Evolutionary conservation across 2,329 filamentous ascomycete species (phyloP), one percentile per base, ranked within the genome.

Genomic region (Microdochium nivale): DNA sequence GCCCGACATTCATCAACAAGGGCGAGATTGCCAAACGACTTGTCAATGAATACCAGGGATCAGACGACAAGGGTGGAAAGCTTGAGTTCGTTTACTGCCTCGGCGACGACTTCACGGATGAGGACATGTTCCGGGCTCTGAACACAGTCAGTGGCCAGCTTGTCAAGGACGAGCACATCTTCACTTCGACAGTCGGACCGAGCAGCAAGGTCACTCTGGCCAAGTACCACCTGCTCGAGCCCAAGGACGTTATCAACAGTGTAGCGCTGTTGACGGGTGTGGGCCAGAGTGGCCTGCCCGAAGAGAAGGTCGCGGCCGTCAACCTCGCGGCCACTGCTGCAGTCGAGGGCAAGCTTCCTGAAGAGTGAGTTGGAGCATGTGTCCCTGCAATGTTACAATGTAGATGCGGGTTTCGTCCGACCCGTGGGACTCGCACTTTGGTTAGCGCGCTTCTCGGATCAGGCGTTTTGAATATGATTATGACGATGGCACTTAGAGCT

Each of bases 1-100:
- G 94, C n/a, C 92, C 92, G 25, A 91, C 86, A 1, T 96, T 95
- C 63, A 90, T 99, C 72, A 97, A 97, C 78, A 99, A 99, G 75
- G 94, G 94, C 27, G 90, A 95, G 69, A 97, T 97, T 57, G 88
- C 86, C 16, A 91, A 90, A 71, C 83, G 86, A 5, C 78, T 99
- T 19, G 84, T 97, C 35, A 73, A 81, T 23, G 83, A 84, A 48
- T 95, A 95, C 67, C 83, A 77, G 72, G 69, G 49, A 58, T 65
- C 7, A 1, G 75, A 75, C 3, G 74, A 70, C 48, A 60, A 61
- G 4, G 62, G 63, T 4, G 70, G 82, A 49, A 79, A 80, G 50
- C 80, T 91, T 0, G 90, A 92, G 59, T 96, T 97, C 63, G 84
- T 95, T 11, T 77, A 97, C 49, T 99, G 94, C 68, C 73, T 91